A percentile compares a stretch with the other conserved stretches of the same genome.
Conservation (phyloP, 345 rosid species). For the Dipteronia dyeriana region DNA sequence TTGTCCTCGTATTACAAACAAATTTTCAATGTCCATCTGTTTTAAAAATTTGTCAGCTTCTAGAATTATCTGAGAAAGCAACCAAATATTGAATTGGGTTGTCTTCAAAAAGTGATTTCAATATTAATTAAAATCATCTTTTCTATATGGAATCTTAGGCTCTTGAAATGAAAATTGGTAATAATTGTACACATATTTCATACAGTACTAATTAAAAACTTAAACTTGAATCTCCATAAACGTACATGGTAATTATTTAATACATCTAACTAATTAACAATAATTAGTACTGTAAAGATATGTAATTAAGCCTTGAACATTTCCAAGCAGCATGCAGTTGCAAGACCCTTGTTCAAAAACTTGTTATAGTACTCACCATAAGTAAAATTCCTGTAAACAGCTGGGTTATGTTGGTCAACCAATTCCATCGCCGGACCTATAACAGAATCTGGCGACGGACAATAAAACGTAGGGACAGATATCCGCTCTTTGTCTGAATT, state of each 20-base stretch:
- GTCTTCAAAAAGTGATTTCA: no score
- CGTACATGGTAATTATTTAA: no score
- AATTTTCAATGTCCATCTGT: no score
- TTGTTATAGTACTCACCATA: constrained; percentile 57
- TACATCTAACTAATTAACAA: no score
- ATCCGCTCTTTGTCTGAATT: constrained; percentile 34
- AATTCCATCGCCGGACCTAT: constrained; percentile 37
- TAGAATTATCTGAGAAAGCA: not conserved
- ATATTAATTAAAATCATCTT: no score
- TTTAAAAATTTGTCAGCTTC: not conserved
- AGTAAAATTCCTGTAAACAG: constrained; percentile 33
- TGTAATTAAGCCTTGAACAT: constrained; percentile 40
- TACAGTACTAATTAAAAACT: no score
- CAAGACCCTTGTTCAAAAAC: constrained; percentile 63
- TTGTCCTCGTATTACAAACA: no score
- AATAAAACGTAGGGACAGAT: constrained; percentile 47
- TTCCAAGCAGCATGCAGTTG: constrained; percentile 57
- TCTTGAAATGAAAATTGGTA: no score
- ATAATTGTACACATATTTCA: no score
- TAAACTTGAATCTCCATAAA: no score
- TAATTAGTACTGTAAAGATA: no score
- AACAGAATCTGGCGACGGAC: constrained; percentile 46
- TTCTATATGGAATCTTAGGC: no score
- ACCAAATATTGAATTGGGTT: not conserved
- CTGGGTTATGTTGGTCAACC: constrained; percentile 25